Conservation (phyloP, 257 asterid genomes). For the Anisodus tanguticus region DNA sequence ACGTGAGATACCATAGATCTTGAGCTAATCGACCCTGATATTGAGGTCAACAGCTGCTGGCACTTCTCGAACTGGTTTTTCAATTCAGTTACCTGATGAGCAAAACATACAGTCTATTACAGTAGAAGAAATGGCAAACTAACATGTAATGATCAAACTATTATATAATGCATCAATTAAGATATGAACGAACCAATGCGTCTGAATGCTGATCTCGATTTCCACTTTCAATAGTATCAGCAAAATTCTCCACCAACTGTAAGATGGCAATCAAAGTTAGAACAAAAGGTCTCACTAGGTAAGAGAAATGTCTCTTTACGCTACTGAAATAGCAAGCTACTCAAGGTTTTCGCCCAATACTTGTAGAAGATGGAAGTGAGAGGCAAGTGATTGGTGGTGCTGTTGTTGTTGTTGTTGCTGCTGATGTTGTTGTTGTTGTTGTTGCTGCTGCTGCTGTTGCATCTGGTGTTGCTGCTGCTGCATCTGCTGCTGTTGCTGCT, state of each 20-base stretch:
- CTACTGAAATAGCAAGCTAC: constrained; percentile 6
- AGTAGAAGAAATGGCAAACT: constrained; percentile 15
- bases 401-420: constrained; percentile 47
- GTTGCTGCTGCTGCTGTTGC: constrained; percentile 31
- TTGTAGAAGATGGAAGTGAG: constrained; percentile 76
- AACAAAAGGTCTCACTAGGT: neutral
- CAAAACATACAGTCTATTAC: constrained; percentile 28
- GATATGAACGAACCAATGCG: constrained; percentile 65
- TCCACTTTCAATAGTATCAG: constrained; percentile 77
- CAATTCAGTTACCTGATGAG: constrained; percentile 70
- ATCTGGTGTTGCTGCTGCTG: constrained; percentile 43
- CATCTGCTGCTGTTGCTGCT: constrained; percentile 52
- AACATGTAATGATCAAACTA: constrained; percentile 1
- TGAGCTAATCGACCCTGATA: constrained; percentile 69
- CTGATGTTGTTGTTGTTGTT: constrained; percentile 31
- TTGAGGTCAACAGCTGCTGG: constrained; percentile 89
- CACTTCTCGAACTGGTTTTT: constrained; percentile 90
- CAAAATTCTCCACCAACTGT: constrained; percentile 91
- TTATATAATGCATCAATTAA: constrained; percentile 1
- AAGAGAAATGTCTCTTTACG: neutral
- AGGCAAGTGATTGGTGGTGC: constrained; percentile 74
- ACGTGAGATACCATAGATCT: constrained; percentile 64
- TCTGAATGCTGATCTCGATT: constrained; percentile 92
- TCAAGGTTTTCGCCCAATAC: constrained; percentile 38
- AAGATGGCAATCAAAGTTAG: neutral